Conservation (phyloP, 2,329 filamentous ascomycete genomes). For the Aspergillus niger region DNA sequence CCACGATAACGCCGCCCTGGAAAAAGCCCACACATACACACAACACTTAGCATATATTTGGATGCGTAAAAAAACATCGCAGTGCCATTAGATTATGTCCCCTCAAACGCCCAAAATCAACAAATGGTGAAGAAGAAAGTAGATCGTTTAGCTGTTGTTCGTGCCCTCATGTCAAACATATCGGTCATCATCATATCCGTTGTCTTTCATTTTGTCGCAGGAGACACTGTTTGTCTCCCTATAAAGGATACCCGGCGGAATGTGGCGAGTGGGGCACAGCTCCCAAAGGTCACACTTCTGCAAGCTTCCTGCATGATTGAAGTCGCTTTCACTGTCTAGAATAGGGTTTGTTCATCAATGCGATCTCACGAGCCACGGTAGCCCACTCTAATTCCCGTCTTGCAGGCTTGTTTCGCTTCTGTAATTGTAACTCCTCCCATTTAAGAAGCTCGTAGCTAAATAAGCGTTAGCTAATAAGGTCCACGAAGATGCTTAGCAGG, state of each 20-base stretch:
- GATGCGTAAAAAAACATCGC: conserved; percentile 9
- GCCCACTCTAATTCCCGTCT: conserved; percentile 88
- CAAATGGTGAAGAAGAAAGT: conserved; percentile 7
- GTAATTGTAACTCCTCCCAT: conserved; percentile 80
- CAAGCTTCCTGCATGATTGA: not conserved
- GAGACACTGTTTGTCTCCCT: not conserved
- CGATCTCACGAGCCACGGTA: conserved; percentile 84
- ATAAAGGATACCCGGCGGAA: not conserved
- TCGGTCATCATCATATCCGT: conserved; percentile 21
- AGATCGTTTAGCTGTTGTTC: conserved; percentile 14
- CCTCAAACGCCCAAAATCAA: conserved; percentile 15
- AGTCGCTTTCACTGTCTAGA: conserved; percentile 57
- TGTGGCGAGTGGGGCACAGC: not conserved
- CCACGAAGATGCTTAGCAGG: not conserved
- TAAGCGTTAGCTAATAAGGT: conserved; percentile 17
- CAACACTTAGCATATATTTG: conserved; percentile 8
- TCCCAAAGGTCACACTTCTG: not conserved
- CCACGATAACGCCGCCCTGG: not conserved
- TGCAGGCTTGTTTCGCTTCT: conserved; percentile 55
- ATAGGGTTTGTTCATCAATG: conserved; percentile 94
- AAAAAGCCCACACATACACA: not conserved
- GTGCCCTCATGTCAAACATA: conserved; percentile 15
- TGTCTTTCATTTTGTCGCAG: conserved; percentile 4
- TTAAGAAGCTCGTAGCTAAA: conserved; percentile 78
- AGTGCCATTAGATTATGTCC: conserved; percentile 16